Evolutionary conservation across 2,329 filamentous ascomycete species (phyloP), one percentile per base, ranked within the genome.

Genomic region (Septoria linicola): DNA sequence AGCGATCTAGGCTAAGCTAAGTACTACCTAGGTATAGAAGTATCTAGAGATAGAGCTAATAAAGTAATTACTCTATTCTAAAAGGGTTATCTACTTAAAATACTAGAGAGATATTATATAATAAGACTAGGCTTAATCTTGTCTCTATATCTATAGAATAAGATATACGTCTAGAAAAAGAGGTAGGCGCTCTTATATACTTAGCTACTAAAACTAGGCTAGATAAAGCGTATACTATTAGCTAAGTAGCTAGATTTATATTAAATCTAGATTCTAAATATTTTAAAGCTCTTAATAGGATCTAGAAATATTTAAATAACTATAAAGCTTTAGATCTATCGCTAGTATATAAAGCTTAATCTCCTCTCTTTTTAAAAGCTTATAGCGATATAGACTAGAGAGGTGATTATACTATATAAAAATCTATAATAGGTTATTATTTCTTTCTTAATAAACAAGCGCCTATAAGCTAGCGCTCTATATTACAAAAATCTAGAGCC

Each of bases 251-350:
- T 39, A 49, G 23, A 36, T 49, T 30, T 49, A 49, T 42, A 8
- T 42, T 19, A 27, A 49, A 49, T 30, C 39, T n/a, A 4, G 39
- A 49, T 21, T n/a, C 21, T 36, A 49, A 10, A 4, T 17, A 49
- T 8, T 49, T 42, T 43, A 49, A 42, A 41, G 46, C 39, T 3
- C 20, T 51, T 20, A 35, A 51, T 51, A 51, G 41, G 41, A 40
- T 46, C 19, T 51, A 30, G 41, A 51, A 46, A 46, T 46, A 51
- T 5, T 21, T 46, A 46, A 51, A 51, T 32, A 31, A 46, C 25
- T 8, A 35, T 40, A 31, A 47, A 14, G 40, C 4, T 16, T 20
- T 44, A 25, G 25, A 41, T 32, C 19, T 13, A 31, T 14, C 20
- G 16, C 34, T 51, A 41, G 25, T 46, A 32, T 45, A 40, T 45